Conservation (phyloP, 768 basidiomycete species). For the Dentipellis sp. region DNA sequence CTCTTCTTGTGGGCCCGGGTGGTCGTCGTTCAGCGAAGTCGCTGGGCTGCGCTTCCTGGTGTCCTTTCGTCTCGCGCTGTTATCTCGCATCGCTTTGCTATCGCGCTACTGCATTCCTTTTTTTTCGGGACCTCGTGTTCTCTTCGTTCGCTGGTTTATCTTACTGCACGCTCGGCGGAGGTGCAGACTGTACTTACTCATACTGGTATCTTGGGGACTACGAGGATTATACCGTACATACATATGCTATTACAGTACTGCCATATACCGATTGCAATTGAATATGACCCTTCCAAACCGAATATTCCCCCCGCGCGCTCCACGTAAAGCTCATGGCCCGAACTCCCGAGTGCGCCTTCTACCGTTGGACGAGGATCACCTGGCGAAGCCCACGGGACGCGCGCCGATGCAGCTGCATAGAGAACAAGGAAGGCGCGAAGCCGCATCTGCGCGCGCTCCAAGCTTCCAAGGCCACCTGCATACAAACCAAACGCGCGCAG, state of each 20-base stretch:
- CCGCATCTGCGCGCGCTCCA: no score
- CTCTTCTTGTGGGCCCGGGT: background rate
- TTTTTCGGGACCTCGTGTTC: background rate
- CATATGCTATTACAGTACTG: background rate
- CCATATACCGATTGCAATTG: no score
- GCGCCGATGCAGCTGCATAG: no score
- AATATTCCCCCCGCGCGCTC: no score
- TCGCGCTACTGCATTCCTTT: background rate
- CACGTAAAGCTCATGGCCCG: no score
- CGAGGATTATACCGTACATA: background rate
- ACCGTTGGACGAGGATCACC: no score
- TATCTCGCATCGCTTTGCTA: background rate
- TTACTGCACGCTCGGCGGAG: background rate
- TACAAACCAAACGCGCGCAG: no score
- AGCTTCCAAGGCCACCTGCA: no score
- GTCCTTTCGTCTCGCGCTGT: background rate
- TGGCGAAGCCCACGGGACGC: no score
- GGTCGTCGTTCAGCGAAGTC: background rate
- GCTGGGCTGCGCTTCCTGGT: background rate
- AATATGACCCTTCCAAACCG: no score
- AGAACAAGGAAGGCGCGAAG: no score
- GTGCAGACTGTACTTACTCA: background rate
- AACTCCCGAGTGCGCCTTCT: no score
- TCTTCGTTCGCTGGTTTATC: background rate
- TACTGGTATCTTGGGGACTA: background rate